These are phyloP conservation scores for Populus tomentosa DNA, from an alignment of 441 rosid genomes.

Conservation along the genomic window DNA sequence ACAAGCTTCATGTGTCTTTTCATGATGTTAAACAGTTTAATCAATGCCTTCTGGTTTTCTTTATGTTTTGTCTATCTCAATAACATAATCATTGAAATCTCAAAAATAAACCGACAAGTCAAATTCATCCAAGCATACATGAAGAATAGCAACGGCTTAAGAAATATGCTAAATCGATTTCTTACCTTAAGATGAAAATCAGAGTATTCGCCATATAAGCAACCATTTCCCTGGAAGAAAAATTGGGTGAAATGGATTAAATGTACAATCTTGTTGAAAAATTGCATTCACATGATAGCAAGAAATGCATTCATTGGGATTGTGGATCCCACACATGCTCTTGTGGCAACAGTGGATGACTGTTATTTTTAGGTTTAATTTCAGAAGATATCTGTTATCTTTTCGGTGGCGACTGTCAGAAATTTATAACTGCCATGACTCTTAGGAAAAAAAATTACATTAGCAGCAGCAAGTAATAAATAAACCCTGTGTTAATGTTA, in stretches of 20 bases:
- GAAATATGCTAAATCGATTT: background rate
- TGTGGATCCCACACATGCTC: background rate
- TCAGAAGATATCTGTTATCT: background rate
- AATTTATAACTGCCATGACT: background rate
- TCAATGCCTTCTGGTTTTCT: background rate
- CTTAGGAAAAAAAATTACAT: background rate
- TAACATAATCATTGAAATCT: background rate
- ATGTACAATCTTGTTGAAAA: background rate
- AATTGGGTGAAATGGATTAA: constrained; percentile 4
- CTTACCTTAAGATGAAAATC: constrained; percentile 87
- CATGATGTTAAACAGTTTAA: background rate
- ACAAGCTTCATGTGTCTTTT: background rate
- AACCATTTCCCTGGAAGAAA: constrained; percentile 83
- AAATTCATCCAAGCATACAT: background rate
- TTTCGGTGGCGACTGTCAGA: background rate
- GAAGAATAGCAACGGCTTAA: background rate
- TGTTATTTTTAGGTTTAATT: background rate
- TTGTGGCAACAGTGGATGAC: background rate
- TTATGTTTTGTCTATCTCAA: background rate
- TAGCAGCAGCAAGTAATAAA: background rate
- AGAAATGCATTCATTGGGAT: background rate
- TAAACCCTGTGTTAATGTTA: background rate
- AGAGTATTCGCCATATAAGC: constrained; percentile 91
- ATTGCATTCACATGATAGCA: background rate
- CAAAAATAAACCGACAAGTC: background rate